Evolutionary conservation across 1,284 basidiomycete genomes (phyloP).

Genomic region (Pseudomicrostroma phylloplanum): DNA sequence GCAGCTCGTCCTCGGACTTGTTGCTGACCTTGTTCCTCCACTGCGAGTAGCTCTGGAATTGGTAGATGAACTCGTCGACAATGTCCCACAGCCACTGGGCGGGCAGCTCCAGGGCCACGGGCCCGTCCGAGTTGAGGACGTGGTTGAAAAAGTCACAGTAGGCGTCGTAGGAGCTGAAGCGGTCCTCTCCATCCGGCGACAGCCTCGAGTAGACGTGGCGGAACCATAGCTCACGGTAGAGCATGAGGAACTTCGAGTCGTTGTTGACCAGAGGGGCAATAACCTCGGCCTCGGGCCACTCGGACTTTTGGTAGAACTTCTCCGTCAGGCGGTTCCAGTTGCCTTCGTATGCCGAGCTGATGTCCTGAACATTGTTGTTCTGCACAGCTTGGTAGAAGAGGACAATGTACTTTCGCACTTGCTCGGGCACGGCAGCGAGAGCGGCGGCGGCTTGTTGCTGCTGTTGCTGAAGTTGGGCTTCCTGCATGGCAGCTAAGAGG

Average conservation of each 20-base stretch:
- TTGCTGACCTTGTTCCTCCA: slow-evolving; percentile 71
- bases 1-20: slow-evolving; percentile 77
- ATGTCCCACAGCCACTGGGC: slow-evolving; percentile 99
- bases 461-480: slow-evolving; percentile 36
- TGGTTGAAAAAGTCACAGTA: slow-evolving; percentile 98
- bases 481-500: slow-evolving; percentile 27
- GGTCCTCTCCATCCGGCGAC: slow-evolving; percentile 89
- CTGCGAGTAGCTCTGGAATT: slow-evolving; percentile 88
- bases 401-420: slow-evolving; percentile 48
- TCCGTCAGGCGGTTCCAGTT: slow-evolving; percentile 95
- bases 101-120: slow-evolving; percentile 82
- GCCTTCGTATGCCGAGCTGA: slow-evolving; percentile 84
- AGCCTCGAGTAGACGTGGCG: slow-evolving; percentile 88
- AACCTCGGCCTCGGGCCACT: slow-evolving; percentile 95
- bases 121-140: slow-evolving; percentile 80
- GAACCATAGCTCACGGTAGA: slow-evolving; percentile 92
- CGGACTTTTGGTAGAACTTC: slow-evolving; percentile 85
- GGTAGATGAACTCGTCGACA: slow-evolving; percentile 98
- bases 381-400: slow-evolving; percentile 46
- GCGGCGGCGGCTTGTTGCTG: slow-evolving; percentile 41
- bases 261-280: slow-evolving; percentile 54
- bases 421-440: slow-evolving; percentile 44
- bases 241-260: slow-evolving; percentile 67
- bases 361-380: slow-evolving; percentile 57
- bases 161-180: slow-evolving; percentile 97